Evolutionary conservation across 2,329 filamentous ascomycete species (phyloP).

Genomic region (Pseudonectria foliicola): DNA sequence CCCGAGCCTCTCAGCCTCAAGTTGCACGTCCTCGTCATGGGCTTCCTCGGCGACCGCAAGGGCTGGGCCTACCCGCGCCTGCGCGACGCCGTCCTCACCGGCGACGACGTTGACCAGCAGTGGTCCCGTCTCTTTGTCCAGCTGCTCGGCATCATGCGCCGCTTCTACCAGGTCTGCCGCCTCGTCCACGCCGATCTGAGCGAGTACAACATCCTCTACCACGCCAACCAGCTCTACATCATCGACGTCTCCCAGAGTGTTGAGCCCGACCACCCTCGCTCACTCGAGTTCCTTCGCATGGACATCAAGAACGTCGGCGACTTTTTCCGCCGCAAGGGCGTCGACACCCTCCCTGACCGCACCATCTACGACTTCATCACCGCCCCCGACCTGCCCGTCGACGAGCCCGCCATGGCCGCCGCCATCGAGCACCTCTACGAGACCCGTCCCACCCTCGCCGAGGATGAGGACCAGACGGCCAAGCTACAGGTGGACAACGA

Average conservation of each 20-base stretch:
- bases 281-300: conserved; percentile 91
- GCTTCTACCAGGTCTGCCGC: conserved; percentile 84
- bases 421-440: conserved; percentile 62
- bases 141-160: conserved; percentile 80
- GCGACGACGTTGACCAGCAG: conserved; percentile 59
- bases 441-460: conserved; percentile 41
- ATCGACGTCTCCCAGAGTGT: conserved; percentile 98
- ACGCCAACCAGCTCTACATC: conserved; percentile 75
- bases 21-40: conserved; percentile 93
- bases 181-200: conserved; percentile 94
- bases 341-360: conserved; percentile 73
- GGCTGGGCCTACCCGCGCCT: conserved; percentile 84
- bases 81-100: conserved; percentile 71
- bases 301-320: conserved; percentile 96
- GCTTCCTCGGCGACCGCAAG: conserved; percentile 79
- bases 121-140: conserved; percentile 79
- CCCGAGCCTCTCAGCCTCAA: conserved; percentile 85
- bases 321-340: conserved; percentile 82
- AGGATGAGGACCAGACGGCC: conserved; percentile 42
- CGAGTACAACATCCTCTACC: conserved; percentile 96
- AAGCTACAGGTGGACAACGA: conserved; percentile 74
- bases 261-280: conserved; percentile 90
- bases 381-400: conserved; percentile 48
- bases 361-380: conserved; percentile 81
- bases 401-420: conserved; percentile 53